phyloP scores from a whole-genome alignment of 306 rosid genomes.

The Malus orientalis region DNA sequence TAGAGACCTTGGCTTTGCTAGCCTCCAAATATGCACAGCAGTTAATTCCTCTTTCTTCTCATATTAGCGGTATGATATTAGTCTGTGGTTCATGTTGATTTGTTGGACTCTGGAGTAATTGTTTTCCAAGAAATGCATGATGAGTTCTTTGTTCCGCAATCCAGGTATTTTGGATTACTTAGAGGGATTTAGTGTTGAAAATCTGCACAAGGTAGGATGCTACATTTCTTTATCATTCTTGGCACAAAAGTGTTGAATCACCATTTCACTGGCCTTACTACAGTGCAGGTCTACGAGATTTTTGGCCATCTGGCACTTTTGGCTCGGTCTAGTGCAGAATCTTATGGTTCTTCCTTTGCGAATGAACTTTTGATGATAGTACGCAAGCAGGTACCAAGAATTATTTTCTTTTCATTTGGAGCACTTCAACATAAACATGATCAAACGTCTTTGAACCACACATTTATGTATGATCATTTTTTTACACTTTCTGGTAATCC shows the following conservation, averaged over 20 bases:
- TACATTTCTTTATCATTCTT: neutral
- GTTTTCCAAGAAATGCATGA: neutral
- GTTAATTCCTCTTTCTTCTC: constrained; percentile 31
- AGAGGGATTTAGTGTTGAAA: constrained; percentile 34
- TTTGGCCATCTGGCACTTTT: constrained; percentile 29
- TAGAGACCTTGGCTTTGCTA: constrained; percentile 24
- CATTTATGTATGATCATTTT: neutral
- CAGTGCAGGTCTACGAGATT: constrained; percentile 34
- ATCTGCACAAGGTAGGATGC: constrained; percentile 32
- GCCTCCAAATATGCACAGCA: constrained; percentile 23
- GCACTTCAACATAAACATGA: neutral
- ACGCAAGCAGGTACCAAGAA: constrained; percentile 28
- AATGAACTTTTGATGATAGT: constrained; percentile 36
- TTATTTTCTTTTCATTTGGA: neutral
- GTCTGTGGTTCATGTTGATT: neutral
- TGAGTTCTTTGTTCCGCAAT: constrained; percentile 1
- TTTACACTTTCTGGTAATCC: neutral
- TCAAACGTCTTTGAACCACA: neutral
- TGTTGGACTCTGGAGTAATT: neutral
- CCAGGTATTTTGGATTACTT: constrained; percentile 36
- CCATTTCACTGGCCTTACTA: constrained; percentile 3
- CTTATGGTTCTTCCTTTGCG: constrained; percentile 25
- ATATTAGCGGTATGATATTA: constrained; percentile 22
- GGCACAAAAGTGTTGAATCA: neutral
- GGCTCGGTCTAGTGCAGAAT: constrained; percentile 22